These are phyloP conservation scores for Cucurbita pepo DNA, from an alignment of 306 rosid genomes.

Conservation along the genomic window DNA sequence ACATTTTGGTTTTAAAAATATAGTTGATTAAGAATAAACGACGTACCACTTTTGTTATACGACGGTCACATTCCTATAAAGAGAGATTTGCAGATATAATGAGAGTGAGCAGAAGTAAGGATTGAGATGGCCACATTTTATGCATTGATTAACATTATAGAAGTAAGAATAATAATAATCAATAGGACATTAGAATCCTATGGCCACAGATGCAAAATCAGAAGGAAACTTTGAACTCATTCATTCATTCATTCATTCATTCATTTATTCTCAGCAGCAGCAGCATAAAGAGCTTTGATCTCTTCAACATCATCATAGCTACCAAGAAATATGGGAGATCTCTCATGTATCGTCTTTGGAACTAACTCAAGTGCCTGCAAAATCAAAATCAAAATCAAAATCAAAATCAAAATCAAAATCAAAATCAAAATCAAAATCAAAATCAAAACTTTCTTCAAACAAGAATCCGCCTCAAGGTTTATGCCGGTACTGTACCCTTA, in stretches of 20 bases:
- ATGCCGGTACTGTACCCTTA: conserved; percentile 28
- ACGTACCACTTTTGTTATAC: too few relatives aligned
- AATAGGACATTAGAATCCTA: too few relatives aligned
- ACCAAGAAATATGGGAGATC: conserved; percentile 83
- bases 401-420: conserved; percentile 2
- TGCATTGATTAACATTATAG: too few relatives aligned
- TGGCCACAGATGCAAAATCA: too few relatives aligned
- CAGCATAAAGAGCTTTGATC: conserved; percentile 65
- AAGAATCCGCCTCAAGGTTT: background rate
- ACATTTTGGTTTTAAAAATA: too few relatives aligned
- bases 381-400: conserved; percentile 5
- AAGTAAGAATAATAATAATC: too few relatives aligned
- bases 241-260: conserved; percentile 4
- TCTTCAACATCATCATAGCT: conserved; percentile 85
- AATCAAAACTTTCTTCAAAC: background rate
- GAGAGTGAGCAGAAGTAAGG: too few relatives aligned
- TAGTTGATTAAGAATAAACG: too few relatives aligned
- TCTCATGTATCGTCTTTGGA: conserved; percentile 59
- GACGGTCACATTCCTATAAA: too few relatives aligned
- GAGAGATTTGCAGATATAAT: too few relatives aligned
- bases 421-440: conserved; percentile 2
- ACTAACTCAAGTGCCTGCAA: conserved; percentile 76
- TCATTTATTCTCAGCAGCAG: conserved; percentile 18
- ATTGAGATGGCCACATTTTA: too few relatives aligned
- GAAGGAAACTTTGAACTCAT: background rate